Base-by-base conservation (phyloP, 225 moss, liverwort and hornwort genomes). In the Pleurozium schreberi region DNA sequence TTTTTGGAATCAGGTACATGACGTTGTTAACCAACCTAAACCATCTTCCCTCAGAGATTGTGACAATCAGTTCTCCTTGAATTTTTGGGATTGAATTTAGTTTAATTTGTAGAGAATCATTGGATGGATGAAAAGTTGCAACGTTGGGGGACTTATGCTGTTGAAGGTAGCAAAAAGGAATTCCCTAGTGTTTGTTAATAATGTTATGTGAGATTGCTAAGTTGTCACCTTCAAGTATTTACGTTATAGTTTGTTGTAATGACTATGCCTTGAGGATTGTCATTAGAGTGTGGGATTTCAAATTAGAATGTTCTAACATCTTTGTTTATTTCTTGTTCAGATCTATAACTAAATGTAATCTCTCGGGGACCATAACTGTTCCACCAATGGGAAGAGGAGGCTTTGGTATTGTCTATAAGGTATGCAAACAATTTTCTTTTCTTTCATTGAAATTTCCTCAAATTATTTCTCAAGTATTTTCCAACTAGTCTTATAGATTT, bases 351-450 rank as follows among this genome's bases (percentile, higher is more conserved):
- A 86, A 86, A 40, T 38, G 36, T 18, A 88, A 88, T 76, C 77
- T 88, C 65, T 84, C 76, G 0, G 88, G 88, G 27, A 77, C 27
- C 38, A 6, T 84, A 66, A 45, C 67, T 33, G 13, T 77, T 76
- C 34, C 55, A 42, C 58, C 75, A 43, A 77, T 92, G 28, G 85
- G 87, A 85, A 83, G 80, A 89, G 89, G 89, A 69, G 75, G 87
- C 8, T 92, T 84, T 90, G 92, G 89, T 65, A 50, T 87, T 2
- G 88, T 92, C 11, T 92, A 88, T 14, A 89, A 92, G 92, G 89
- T 92, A 81, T 22, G 42, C 6, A 19, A 53, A 59, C 21, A 12
- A 3, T n/a, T 58, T 8, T 5, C 1, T 12, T 58, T 58, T 17
- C n/a, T 27, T 40, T 34, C 18, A 58, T 55, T 26, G 18, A 40